These are phyloP conservation scores for Candida ascalaphidarum DNA, from an alignment of 805 yeast species.

Conservation along the genomic window DNA sequence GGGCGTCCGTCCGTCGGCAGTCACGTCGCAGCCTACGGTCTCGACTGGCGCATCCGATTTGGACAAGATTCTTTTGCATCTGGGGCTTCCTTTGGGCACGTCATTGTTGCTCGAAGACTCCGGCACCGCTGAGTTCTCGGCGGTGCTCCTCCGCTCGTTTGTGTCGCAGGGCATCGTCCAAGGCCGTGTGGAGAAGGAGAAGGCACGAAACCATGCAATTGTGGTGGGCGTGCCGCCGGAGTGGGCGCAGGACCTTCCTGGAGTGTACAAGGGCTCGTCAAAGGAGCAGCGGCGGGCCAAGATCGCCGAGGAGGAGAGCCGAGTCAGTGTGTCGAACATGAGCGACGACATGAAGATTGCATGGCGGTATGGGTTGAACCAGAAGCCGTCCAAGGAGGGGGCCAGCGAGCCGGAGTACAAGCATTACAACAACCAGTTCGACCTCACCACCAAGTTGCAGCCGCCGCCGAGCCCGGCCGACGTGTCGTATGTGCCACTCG, in stretches of 20 bases:
- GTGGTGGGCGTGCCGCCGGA: constrained; percentile 49
- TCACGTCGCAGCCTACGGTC: constrained; percentile 65
- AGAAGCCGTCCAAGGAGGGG: constrained; percentile 19
- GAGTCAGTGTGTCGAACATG: constrained; percentile 62
- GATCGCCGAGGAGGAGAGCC: constrained; percentile 48
- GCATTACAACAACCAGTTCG: constrained; percentile 60
- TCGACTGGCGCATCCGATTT: constrained; percentile 77
- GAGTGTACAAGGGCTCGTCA: constrained; percentile 59
- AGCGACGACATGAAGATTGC: constrained; percentile 75
- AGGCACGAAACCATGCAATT: constrained; percentile 46
- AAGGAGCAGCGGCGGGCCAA: constrained; percentile 57
- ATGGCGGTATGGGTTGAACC: constrained; percentile 73
- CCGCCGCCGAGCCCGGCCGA: constrained; percentile 64
- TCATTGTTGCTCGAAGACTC: constrained; percentile 69
- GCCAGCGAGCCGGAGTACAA: constrained; percentile 28
- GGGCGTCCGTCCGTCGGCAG: constrained; percentile 67
- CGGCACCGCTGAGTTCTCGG: constrained; percentile 82
- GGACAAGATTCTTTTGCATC: constrained; percentile 69
- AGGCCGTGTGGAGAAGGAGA: constrained; percentile 36
- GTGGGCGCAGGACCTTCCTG: constrained; percentile 73
- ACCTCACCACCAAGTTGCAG: constrained; percentile 59
- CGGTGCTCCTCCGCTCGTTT: constrained; percentile 59
- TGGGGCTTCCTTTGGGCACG: constrained; percentile 76
- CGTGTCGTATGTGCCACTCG: constrained; percentile 43
- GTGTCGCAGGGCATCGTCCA: constrained; percentile 73